These are phyloP conservation scores for Cnidoscolus chayamansa DNA, from an alignment of 441 rosid species.

Conservation along the genomic window DNA sequence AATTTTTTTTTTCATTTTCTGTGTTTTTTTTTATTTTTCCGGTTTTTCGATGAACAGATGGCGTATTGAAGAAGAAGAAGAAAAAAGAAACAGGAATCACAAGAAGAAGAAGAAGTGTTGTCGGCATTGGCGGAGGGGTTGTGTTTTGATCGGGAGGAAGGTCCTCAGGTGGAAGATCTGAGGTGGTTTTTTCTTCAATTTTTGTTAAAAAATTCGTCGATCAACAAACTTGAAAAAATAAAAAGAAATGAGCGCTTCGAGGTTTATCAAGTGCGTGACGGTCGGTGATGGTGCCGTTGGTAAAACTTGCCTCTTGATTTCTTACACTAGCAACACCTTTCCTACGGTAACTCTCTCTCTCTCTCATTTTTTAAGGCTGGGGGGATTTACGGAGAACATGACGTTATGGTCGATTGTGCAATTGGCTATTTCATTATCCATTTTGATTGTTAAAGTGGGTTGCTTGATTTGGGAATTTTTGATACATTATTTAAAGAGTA, in stretches of 20 bases:
- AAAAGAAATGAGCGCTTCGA: slow-evolving; percentile 79
- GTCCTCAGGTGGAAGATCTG: slow-evolving; percentile 75
- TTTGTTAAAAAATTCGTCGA: neutral
- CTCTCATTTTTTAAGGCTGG: neutral
- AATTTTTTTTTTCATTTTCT: slow-evolving; percentile 11
- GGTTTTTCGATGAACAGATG: slow-evolving; percentile 26
- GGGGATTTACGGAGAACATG: neutral
- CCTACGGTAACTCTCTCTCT: slow-evolving; percentile 55
- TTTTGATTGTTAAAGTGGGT: neutral
- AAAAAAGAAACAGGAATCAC: slow-evolving; percentile 14
- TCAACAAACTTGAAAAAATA: neutral
- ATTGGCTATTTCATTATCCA: neutral
- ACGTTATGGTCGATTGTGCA: neutral
- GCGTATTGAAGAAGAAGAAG: slow-evolving; percentile 26
- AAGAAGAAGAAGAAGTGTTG: neutral
- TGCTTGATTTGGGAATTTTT: slow-evolving; percentile 14
- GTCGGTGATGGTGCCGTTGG: slow-evolving; percentile 98
- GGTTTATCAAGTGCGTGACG: slow-evolving; percentile 96
- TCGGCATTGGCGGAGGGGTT: slow-evolving; percentile 6
- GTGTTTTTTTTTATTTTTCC: slow-evolving; percentile 15
- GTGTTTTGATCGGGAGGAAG: slow-evolving; percentile 14
- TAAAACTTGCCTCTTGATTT: slow-evolving; percentile 91
- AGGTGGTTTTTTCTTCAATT: slow-evolving; percentile 26
- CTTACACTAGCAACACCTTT: slow-evolving; percentile 95
- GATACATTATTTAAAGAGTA: neutral